Percentiles rank a stretch among this genome's conserved stretches.
Evolutionary conservation across 1,284 basidiomycete species (phyloP).

Genomic region (Cutaneotrichosporon sp.): DNA sequence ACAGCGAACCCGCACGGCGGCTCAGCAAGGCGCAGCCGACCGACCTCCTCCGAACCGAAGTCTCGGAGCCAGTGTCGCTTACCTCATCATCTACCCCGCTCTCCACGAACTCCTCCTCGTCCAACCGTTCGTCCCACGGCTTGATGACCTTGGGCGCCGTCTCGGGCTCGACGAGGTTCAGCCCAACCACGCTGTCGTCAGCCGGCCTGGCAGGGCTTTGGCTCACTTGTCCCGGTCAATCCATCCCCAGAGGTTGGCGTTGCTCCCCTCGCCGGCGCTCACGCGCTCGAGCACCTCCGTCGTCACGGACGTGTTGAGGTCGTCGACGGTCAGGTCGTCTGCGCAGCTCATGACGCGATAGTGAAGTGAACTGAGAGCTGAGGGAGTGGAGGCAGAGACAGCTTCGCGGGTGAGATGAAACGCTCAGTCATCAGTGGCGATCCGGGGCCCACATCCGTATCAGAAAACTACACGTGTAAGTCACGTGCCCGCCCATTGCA

Average conservation of each 20-base stretch:
- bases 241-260: conserved; percentile 50
- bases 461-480: conserved; percentile 9
- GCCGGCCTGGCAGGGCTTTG: not conserved
- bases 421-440: conserved; percentile 7
- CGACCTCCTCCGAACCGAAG: too few relatives aligned
- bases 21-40: too few relatives aligned
- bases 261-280: conserved; percentile 49
- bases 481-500: not conserved
- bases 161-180: conserved; percentile 44
- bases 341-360: conserved; percentile 50
- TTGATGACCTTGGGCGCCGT: conserved; percentile 52
- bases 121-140: conserved; percentile 52
- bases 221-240: conserved; percentile 52
- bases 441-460: not conserved
- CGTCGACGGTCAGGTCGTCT: conserved; percentile 52
- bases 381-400: too few relatives aligned
- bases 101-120: conserved; percentile 47
- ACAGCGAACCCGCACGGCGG: too few relatives aligned
- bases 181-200: conserved; percentile 46
- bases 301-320: conserved; percentile 41
- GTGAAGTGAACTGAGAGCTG: too few relatives aligned
- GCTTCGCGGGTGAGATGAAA: not conserved
- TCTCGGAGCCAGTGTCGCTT: too few relatives aligned
- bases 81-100: conserved; percentile 55
- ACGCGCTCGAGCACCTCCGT: conserved; percentile 50